These are phyloP conservation scores for Citrus sp. DNA, from an alignment of 345 rosid genomes.

Conservation along the genomic window DNA sequence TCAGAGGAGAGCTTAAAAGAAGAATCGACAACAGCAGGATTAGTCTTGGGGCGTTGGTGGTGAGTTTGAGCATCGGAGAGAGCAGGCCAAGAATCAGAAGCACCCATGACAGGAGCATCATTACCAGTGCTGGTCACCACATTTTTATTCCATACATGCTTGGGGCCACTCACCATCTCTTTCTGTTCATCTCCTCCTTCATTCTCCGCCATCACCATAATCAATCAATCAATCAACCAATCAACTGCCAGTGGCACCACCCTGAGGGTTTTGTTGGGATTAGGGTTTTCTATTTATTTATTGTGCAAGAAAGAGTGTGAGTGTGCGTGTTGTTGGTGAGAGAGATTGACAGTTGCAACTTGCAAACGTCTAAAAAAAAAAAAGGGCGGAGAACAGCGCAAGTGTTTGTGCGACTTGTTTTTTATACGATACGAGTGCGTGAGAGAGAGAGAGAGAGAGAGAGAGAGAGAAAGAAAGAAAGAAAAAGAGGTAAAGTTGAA, in stretches of 20 bases:
- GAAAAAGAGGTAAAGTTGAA: background rate
- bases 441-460: background rate
- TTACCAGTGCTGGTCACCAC: conserved; percentile 15
- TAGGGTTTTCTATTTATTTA: background rate
- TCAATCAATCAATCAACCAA: background rate
- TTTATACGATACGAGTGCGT: background rate
- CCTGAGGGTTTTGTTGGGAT: background rate
- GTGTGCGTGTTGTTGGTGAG: background rate
- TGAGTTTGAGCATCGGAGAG: conserved; percentile 54
- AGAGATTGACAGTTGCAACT: background rate
- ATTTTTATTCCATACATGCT: conserved; percentile 78
- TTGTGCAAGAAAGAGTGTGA: no score
- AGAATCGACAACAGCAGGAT: conserved; percentile 13
- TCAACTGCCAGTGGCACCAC: no score
- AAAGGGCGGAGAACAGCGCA: background rate
- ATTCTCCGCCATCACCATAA: conserved; percentile 59
- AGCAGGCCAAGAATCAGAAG: conserved; percentile 85
- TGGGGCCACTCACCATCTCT: conserved; percentile 34
- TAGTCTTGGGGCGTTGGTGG: conserved; percentile 29
- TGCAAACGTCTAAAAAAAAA: background rate
- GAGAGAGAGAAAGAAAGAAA: background rate
- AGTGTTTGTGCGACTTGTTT: background rate
- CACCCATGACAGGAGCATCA: conserved; percentile 69
- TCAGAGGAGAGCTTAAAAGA: conserved; percentile 8
- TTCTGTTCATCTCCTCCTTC: conserved; percentile 57